Conservation (phyloP, 768 basidiomycete species). For the Kwoniella dejecticola region DNA sequence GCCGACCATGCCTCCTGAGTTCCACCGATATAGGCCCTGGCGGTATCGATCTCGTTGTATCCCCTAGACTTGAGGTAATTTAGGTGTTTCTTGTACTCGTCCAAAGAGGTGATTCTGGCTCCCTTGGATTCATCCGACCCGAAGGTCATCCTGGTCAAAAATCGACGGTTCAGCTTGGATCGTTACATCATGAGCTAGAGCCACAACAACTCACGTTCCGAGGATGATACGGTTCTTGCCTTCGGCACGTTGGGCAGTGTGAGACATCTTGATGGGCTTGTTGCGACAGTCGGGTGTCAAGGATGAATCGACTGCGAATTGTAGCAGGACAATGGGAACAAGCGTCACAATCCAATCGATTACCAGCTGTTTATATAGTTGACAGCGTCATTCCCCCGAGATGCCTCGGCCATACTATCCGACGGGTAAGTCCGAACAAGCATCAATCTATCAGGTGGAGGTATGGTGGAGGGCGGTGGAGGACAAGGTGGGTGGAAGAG, state of each 20-base stretch:
- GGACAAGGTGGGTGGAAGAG: too few relatives aligned
- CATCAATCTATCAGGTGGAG: too few relatives aligned
- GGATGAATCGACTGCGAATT: too few relatives aligned
- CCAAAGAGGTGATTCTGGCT: slow-evolving; percentile 46
- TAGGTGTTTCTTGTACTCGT: slow-evolving; percentile 59
- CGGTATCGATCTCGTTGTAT: slow-evolving; percentile 61
- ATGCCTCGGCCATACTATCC: too few relatives aligned
- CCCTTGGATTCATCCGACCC: slow-evolving; percentile 38
- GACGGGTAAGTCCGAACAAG: too few relatives aligned
- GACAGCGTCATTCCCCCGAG: too few relatives aligned
- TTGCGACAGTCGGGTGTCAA: too few relatives aligned
- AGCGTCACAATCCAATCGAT: too few relatives aligned
- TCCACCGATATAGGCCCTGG: slow-evolving; percentile 52
- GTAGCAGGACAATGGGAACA: too few relatives aligned
- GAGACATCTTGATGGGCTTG: slow-evolving; percentile 12
- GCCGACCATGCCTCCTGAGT: slow-evolving; percentile 39
- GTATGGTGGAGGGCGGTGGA: too few relatives aligned
- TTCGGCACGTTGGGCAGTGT: slow-evolving; percentile 11
- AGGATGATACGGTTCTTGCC: slow-evolving; percentile 20
- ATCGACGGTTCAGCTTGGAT: not conserved
- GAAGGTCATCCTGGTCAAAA: slow-evolving; percentile 34
- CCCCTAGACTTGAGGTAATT: slow-evolving; percentile 64
- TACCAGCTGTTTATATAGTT: too few relatives aligned
- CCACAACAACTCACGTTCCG: slow-evolving; percentile 11
- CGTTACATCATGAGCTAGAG: not conserved